Conservation (phyloP, 1,139 yeast genomes). For the Blastobotrys apis region DNA sequence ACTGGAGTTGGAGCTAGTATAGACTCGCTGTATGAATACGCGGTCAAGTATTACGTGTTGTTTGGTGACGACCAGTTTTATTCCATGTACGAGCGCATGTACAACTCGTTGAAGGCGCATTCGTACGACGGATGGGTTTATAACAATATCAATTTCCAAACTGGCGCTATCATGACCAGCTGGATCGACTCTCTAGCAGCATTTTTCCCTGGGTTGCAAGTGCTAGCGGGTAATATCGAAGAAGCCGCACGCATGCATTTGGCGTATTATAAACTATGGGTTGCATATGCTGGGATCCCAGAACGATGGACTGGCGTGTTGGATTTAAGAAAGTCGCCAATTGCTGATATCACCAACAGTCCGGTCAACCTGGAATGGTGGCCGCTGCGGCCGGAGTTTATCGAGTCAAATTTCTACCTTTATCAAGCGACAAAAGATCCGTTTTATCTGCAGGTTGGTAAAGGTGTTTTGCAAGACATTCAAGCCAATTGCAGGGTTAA, state of each 20-base stretch:
- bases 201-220: conserved; percentile 83
- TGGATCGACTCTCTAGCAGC: conserved; percentile 91
- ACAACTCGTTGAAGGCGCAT: conserved; percentile 51
- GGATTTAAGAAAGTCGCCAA: background rate
- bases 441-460: conserved; percentile 71
- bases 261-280: conserved; percentile 75
- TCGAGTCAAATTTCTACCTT: conserved; percentile 81
- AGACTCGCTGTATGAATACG: conserved; percentile 91
- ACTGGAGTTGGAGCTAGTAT: conserved; percentile 89
- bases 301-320: conserved; percentile 68
- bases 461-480: conserved; percentile 53
- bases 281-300: conserved; percentile 73
- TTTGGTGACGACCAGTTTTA: conserved; percentile 63
- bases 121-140: conserved; percentile 54
- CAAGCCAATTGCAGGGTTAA: conserved; percentile 48
- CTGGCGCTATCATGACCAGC: conserved; percentile 49
- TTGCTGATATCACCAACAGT: background rate
- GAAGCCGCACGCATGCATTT: conserved; percentile 63
- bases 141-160: conserved; percentile 51
- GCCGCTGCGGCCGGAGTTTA: conserved; percentile 85
- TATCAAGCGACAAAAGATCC: conserved; percentile 87
- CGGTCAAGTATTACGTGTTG: conserved; percentile 68
- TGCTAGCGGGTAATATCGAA: conserved; percentile 65
- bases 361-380: conserved; percentile 67
- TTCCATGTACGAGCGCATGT: conserved; percentile 56